Evolutionary conservation across 495 filamentous ascomycete genomes (phyloP).

Genomic region (Aspergillus haitiensis): DNA sequence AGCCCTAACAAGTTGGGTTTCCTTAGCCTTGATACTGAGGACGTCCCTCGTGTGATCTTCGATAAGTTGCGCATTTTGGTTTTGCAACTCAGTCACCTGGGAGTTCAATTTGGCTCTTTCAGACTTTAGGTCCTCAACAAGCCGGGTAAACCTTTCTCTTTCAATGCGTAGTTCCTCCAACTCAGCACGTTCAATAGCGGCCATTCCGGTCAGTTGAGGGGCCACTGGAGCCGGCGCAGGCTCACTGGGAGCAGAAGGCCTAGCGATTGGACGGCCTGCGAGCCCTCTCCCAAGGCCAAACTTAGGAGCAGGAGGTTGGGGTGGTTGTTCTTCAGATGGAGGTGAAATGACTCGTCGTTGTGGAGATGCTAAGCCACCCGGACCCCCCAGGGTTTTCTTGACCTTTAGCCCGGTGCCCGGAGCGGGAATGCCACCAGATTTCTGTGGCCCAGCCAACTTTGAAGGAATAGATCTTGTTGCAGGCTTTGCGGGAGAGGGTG

Average conservation of each 20-base stretch:
- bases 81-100: conserved; percentile 83
- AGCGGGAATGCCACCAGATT: conserved; percentile 57
- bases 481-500: conserved; percentile 56
- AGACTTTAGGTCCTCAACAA: conserved; percentile 71
- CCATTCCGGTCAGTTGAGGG: conserved; percentile 58
- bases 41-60: conserved; percentile 97
- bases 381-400: conserved; percentile 62
- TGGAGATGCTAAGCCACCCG: conserved; percentile 63
- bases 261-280: conserved; percentile 82
- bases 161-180: conserved; percentile 83
- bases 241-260: conserved; percentile 56
- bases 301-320: conserved; percentile 60
- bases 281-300: conserved; percentile 73
- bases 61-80: conserved; percentile 93
- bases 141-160: conserved; percentile 70
- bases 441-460: conserved; percentile 65
- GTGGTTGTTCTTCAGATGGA: conserved; percentile 57
- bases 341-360: conserved; percentile 57
- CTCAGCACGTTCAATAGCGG: conserved; percentile 78
- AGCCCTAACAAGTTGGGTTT: conserved; percentile 92
- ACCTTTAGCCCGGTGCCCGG: conserved; percentile 66
- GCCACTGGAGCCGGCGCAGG: conserved; percentile 45
- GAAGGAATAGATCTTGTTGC: conserved; percentile 60
- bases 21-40: conserved; percentile 94
- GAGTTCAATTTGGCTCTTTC: conserved; percentile 73